Conservation (phyloP, 352 stramenopile genomes). For the Peronospora farinosa region DNA sequence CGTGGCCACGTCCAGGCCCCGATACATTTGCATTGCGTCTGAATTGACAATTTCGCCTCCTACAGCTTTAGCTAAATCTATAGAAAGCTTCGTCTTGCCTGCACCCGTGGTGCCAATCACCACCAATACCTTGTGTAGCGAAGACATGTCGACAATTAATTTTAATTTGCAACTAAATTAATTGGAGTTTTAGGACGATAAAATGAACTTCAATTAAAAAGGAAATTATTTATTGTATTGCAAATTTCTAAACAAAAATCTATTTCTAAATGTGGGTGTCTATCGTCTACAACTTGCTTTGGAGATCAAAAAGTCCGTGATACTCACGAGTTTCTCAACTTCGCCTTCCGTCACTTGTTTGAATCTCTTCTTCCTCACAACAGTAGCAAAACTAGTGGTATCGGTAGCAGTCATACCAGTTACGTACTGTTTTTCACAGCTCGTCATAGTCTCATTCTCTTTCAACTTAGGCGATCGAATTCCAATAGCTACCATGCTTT, state of each 20-base stretch:
- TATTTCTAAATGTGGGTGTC: not conserved
- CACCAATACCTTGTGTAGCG: conserved; percentile 79
- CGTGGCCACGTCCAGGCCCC: conserved; percentile 82
- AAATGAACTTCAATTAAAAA: no score
- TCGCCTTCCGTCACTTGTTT: conserved; percentile 22
- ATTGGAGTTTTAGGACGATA: no score
- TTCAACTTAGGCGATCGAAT: conserved; percentile 24
- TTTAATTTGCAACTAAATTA: no score
- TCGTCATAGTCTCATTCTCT: not conserved
- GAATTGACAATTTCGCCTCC: conserved; percentile 89
- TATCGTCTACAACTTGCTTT: conserved; percentile 39
- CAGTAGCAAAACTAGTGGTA: not conserved
- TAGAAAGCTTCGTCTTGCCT: conserved; percentile 89
- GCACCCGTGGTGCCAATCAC: conserved; percentile 88
- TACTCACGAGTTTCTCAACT: conserved; percentile 46
- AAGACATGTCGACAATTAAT: conserved; percentile 9
- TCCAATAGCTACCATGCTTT: conserved; percentile 48
- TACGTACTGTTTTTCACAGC: not conserved
- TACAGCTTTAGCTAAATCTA: conserved; percentile 86
- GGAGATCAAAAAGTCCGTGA: conserved; percentile 47
- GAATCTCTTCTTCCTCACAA: not conserved
- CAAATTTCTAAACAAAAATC: not conserved
- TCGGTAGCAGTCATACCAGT: not conserved
- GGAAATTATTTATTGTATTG: no score
- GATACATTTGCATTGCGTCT: conserved; percentile 90